Base-by-base conservation (phyloP, 2,329 filamentous ascomycete species). In the Periconia macrospinosa region DNA sequence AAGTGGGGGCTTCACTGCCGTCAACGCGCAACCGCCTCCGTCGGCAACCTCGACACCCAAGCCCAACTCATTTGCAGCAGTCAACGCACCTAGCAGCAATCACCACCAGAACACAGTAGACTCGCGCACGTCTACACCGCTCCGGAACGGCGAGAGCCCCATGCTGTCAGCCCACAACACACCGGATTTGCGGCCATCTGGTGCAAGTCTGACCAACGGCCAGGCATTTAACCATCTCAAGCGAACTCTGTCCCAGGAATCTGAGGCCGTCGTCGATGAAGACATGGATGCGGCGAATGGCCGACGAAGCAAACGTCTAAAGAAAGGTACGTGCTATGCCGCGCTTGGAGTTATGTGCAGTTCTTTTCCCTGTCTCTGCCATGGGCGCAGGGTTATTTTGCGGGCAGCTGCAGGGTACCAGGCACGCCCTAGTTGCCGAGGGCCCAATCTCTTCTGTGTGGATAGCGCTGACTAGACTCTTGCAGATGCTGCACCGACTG, bases 291-390 rank as follows among this genome's bases (percentile, higher is more conserved):
- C 78, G 53, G 70, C 71, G 41, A 75, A 74, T 50, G 78, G 76
- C 59, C 85, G 94, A 57, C 87, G 93, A 53, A 97, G 92, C 75
- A 99, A 99, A 78, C 86, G 94, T 42, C 81, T 96, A 13, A 96
- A 94, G 75, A 96, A 95, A 81, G 87, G 87, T 89, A 80, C 68
- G 82, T 59, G 60, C 56, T 7, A 56, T 53, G 52, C 53, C 47
- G 41, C 49, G 50, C 56, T 53, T 57, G 56, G 56, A 63, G 49
- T 50, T 52, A 8, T 27, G 23, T 60, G 57, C 60, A 61, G 58
- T 52, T 55, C 58, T 56, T 50, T 54, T 58, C 55, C 48, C 45
- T 27, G 23, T 50, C 54, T 61, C 54, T 61, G 61, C 61, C 53
- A 58, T 63, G 44, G 45, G 54, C 62, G 59, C 62, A 61, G 54